A percentile compares a stretch with the other conserved stretches of the same genome.
Conservation (phyloP, 2,329 filamentous ascomycete species). For the Botrytis porri region DNA sequence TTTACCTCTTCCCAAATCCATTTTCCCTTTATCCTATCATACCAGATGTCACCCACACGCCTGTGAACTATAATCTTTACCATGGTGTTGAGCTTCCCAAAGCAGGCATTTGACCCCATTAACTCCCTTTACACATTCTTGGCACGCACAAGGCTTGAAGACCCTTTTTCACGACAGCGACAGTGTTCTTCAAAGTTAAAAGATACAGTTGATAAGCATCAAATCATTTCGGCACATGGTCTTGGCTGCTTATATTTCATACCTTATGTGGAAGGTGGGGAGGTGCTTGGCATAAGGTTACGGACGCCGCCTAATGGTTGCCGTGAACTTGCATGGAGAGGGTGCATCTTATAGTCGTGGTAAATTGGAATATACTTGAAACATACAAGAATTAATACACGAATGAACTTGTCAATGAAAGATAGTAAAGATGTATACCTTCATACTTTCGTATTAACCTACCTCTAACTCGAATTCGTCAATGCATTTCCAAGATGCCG, state of each 20-base stretch:
- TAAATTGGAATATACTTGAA: neutral
- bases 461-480: neutral
- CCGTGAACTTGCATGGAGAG: neutral
- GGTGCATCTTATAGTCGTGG: neutral
- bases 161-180: neutral
- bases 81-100: constrained; percentile 8
- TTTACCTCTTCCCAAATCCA: neutral
- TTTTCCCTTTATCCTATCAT: constrained; percentile 3
- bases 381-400: neutral
- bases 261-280: constrained; percentile 5
- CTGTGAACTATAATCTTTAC: neutral
- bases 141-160: neutral
- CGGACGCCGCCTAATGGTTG: constrained; percentile 1
- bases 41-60: neutral
- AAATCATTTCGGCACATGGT: constrained; percentile 4
- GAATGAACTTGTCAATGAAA: neutral
- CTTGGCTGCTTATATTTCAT: neutral
- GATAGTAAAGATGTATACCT: neutral
- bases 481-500: neutral
- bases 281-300: constrained; percentile 8
- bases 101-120: neutral
- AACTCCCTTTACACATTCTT: neutral
- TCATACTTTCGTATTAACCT: neutral
- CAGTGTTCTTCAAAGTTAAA: neutral
- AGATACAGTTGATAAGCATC: constrained; percentile 10